Evolutionary conservation across 2,329 filamentous ascomycete species (phyloP), one percentile per base, ranked within the genome.

Genomic region (Fusarium nodosum): DNA sequence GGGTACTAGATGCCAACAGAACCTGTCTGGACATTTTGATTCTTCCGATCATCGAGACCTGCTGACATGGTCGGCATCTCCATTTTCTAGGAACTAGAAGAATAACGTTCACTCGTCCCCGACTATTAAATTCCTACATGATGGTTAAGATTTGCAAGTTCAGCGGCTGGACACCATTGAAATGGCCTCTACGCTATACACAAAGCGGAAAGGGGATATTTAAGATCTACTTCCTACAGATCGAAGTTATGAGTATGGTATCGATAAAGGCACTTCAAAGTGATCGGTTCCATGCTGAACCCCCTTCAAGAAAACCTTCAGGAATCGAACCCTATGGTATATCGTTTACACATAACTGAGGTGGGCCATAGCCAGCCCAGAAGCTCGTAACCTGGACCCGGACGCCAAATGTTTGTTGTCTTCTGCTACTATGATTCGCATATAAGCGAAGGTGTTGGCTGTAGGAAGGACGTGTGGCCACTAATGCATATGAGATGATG

Each of bases 161-260:
- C 13, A 15, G 2, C 0, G 0, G 38, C 4, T 10, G 10, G 20
- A 41, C 8, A 10, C 20, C 12, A 4, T 2, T 41, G 3, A 5
- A 2, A 13, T 18, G 33, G 4, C 9, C 16, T 18, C 11, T 13
- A 20, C 6, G 5, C 3, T 10, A 20, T 13, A 4, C 5, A 38
- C 6, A 1, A 38, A 13, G 1, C 15, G 5, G 2, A 2, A 20
- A 2, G 5, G n/a, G n/a, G n/a, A n/a, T n/a, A n/a, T n/a, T n/a
- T n/a, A n/a, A n/a, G n/a, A n/a, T n/a, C n/a, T n/a, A n/a, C n/a
- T n/a, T n/a, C n/a, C n/a, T 38, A 7, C 18, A 12, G 18, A 38
- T 38, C 2, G 5, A 7, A 5, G 10, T 7, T 13, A 11, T 7
- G 11, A 38, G 36, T 20, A 38, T 4, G n/a, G 1, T 11, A 7